A percentile compares a stretch with the other conserved stretches of the same genome.
These are phyloP conservation scores for Vitis rotundifolia DNA, from an alignment of 164 flowering plant species.

Conservation along the genomic window DNA sequence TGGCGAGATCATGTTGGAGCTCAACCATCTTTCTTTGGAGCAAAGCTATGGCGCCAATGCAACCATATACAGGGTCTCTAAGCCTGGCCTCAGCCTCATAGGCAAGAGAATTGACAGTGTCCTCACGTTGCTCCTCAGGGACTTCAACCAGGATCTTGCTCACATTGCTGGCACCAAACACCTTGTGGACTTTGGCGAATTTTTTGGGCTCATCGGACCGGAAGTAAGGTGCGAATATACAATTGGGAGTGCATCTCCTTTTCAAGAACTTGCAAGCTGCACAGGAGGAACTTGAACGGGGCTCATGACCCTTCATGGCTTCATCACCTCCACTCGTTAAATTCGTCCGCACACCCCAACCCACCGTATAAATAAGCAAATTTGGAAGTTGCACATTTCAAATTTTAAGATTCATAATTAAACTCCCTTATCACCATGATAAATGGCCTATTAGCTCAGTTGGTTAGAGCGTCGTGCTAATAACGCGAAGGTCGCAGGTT, in stretches of 20 bases:
- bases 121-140: conserved; percentile 62
- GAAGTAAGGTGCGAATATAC: conserved; percentile 76
- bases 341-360: not conserved
- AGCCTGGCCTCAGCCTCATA: conserved; percentile 83
- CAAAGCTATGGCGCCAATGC: conserved; percentile 75
- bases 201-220: conserved; percentile 56
- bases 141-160: conserved; percentile 75
- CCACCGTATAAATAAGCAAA: conserved; percentile 1
- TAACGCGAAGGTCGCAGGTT: conserved; percentile 94
- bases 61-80: conserved; percentile 80
- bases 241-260: conserved; percentile 54
- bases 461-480: conserved; percentile 95
- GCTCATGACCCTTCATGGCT: conserved; percentile 38
- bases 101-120: conserved; percentile 64
- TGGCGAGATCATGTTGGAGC: conserved; percentile 70
- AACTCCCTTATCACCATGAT: too few species aligned
- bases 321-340: conserved; percentile 5
- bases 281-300: conserved; percentile 67
- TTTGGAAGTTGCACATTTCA: too few species aligned
- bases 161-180: conserved; percentile 87
- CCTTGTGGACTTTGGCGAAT: conserved; percentile 78
- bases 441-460: conserved; percentile 49
- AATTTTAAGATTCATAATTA: too few species aligned
- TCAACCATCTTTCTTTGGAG: conserved; percentile 59
- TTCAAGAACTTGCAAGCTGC: conserved; percentile 85